Base-by-base conservation (phyloP, 345 rosid genomes). In the Eucalyptus leucophloia region DNA sequence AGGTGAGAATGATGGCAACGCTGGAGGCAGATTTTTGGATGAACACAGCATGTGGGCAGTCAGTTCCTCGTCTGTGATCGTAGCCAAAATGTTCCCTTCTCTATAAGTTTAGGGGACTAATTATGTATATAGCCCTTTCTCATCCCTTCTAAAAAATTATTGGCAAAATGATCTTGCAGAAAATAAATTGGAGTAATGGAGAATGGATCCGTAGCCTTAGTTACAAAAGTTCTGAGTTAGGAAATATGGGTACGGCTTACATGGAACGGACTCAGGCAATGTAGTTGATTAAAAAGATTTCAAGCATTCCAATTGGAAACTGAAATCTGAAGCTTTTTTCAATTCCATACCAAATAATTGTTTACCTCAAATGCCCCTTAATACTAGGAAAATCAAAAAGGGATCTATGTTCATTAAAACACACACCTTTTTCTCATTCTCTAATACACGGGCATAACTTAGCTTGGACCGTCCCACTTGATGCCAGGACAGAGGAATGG, bases 1-100 rank as follows among this genome's bases (percentile, higher is more conserved):
- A 45, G 87, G 88, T 26, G 89, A 89, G 82, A 89, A 90, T 88
- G 91, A 91, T 89, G 91, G 90, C 88, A 51, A 88, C 88, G 90
- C 88, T 90, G 90, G 83, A 83, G 50, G 80, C 88, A 89, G 92
- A 50, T 86, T 89, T 90, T 72, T 85, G 51, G 89, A 77, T 77
- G 92, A 90, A 86, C 88, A 86, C n/a, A 87, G 90, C 93, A 91
- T 80, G 94, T 89, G 90, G 90, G 91, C 93, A 7, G 86, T 90
- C 30, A 60, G 50, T 16, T 44, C 50, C 88, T 85, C 21, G 49
- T 42, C 62, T 51, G 44, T 32, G 45, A 51, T 51, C 47, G 26
- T 77, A 77, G 47, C 47, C 47, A 37, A 77, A 77, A 77, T 21
- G 83, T 19, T 49, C 62, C 65, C 87, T 49, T 86, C 62, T 86